These are phyloP conservation scores for Podospora comata DNA, from an alignment of 495 filamentous ascomycete species.

Conservation along the genomic window DNA sequence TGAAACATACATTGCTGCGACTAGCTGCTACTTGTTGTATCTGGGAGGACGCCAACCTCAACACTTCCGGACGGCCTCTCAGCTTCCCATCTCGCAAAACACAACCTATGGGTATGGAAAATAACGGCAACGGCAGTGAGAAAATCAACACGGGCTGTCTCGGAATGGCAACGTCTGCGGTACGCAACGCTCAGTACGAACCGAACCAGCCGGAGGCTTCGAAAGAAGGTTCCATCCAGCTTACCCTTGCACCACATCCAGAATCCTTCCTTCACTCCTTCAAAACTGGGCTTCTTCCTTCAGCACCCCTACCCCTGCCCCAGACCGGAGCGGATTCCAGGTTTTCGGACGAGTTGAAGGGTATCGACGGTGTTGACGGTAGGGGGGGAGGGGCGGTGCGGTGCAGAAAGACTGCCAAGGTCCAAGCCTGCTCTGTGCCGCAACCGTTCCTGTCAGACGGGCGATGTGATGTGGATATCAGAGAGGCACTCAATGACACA, in stretches of 20 bases:
- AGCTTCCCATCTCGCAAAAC: not conserved
- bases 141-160: not conserved
- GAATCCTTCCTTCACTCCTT: constrained; percentile 10
- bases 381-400: not conserved
- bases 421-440: constrained; percentile 13
- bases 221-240: not conserved
- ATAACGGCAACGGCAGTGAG: not conserved
- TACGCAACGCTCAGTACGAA: not conserved
- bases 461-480: constrained; percentile 6
- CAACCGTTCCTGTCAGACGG: constrained; percentile 18
- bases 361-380: constrained; percentile 2
- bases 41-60: not conserved
- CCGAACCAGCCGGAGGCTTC: not conserved
- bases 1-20: constrained; percentile 6
- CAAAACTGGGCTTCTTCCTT: not conserved
- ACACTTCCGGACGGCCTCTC: not conserved
- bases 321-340: constrained; percentile 1
- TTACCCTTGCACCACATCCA: not conserved
- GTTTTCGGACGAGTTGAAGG: constrained; percentile 5
- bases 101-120: not conserved
- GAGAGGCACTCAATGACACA: constrained; percentile 15
- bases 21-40: constrained; percentile 5
- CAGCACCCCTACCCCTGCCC: not conserved
- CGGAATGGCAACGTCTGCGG: not conserved
- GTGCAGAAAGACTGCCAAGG: constrained; percentile 10